Evolutionary conservation across 2,329 filamentous ascomycete genomes (phyloP), one percentile per base, ranked within the genome.

Genomic region (Diaporthe velutina): DNA sequence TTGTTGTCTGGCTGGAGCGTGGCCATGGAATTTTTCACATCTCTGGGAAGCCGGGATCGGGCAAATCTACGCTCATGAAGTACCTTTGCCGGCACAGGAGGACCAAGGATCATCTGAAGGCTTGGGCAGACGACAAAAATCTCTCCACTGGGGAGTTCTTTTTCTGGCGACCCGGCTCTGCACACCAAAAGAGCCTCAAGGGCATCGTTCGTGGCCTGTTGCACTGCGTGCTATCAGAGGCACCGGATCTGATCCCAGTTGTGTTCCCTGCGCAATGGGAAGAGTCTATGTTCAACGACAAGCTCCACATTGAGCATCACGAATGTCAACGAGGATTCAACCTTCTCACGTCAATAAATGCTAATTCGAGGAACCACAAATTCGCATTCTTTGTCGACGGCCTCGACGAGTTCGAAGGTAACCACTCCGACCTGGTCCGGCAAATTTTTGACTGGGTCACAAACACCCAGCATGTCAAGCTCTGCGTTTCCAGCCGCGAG

Each of bases 331-430:
- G n/a, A 33, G 61, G 42, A 50, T 67, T 67, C 42, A 67, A 28
- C 6, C 33, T 58, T 25, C 33, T 58, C 33, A 58, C 55, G 10
- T 58, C 55, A 17, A 58, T 38, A 10, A 58, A 38, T 25, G 4
- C 22, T 13, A 25, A 25, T 33, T 13, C 2, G 2, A 58, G 10
- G 9, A 58, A 25, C 19, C 28, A 52, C 25, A 67, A 67, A 13
- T 67, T 67, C 12, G 61, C 30, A n/a, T 52, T 67, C 42, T 67
- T 67, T 17, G 7, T 67, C 8, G 61, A 67, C 28, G 61, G 61
- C 22, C 61, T 67, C 25, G 61, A 67, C 45, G 61, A 67, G 30
- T 67, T 67, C 28, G 42, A 67, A 5, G 42, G 45, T 3, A 67
- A 67, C 22, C 42, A 67, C 42, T 35, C 61, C 50, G 40, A 52